A percentile compares a stretch with the other conserved stretches of the same genome.
phyloP scores from a whole-genome alignment of 202 grass and related monocot species.

The Zoysia matrella region DNA sequence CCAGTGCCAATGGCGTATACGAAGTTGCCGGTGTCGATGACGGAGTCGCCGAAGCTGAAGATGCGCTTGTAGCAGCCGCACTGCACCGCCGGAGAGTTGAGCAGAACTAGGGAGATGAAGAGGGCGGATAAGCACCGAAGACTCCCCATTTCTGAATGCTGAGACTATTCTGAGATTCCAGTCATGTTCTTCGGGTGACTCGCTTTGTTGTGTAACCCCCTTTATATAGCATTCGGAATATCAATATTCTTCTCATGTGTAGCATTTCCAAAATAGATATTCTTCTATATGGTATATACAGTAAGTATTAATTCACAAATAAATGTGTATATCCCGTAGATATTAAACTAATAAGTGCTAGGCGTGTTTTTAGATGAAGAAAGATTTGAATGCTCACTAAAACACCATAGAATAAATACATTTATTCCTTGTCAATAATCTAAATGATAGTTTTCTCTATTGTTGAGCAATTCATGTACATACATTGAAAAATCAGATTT shows the following conservation, averaged over 20 bases:
- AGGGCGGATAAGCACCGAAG: not conserved
- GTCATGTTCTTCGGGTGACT: not conserved
- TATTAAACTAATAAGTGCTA: not conserved
- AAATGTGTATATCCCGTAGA: not conserved
- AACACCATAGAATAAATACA: not conserved
- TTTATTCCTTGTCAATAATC: not conserved
- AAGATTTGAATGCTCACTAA: not conserved
- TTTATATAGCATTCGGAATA: not conserved
- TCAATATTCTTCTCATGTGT: no score
- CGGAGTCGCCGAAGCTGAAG: slow-evolving; percentile 66
- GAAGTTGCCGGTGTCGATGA: slow-evolving; percentile 61
- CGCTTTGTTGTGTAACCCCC: not conserved
- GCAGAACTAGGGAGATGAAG: slow-evolving; percentile 15
- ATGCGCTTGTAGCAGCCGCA: slow-evolving; percentile 52
- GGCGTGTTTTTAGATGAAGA: no score
- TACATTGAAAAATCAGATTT: not conserved
- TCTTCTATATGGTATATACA: not conserved
- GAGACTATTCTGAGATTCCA: not conserved
- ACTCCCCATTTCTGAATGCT: slow-evolving; percentile 18
- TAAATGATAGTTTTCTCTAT: not conserved
- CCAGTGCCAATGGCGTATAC: not conserved
- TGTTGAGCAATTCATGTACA: not conserved
- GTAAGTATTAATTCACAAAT: not conserved
- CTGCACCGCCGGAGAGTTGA: not conserved
- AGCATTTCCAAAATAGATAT: no score